A percentile compares a stretch with the other conserved stretches of the same genome.
These are phyloP conservation scores for Ceratobasidium sp. DNA, from an alignment of 1,284 basidiomycete genomes.

Conservation along the genomic window DNA sequence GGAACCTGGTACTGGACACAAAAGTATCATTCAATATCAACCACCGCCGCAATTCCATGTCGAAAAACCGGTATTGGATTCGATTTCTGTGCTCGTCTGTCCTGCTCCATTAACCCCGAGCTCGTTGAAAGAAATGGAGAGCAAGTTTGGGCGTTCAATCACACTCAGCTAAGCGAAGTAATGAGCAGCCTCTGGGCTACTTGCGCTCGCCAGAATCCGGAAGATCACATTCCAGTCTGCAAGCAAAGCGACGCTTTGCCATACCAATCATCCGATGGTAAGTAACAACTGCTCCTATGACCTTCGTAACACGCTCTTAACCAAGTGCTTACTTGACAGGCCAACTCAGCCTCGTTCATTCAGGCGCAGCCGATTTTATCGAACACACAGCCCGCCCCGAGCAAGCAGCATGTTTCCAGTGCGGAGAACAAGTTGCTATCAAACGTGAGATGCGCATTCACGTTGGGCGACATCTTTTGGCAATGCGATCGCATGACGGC, in stretches of 20 bases:
- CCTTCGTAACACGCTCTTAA: not conserved
- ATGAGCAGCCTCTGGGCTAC: slow-evolving; percentile 7
- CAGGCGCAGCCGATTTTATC: not conserved
- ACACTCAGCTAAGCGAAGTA: not conserved
- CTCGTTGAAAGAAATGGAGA: slow-evolving; percentile 1
- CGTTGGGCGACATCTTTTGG: not conserved
- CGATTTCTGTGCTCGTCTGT: not conserved
- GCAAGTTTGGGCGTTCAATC: not conserved
- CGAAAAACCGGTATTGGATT: not conserved
- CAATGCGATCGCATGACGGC: no score
- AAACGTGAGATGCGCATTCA: not conserved
- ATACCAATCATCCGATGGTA: not conserved
- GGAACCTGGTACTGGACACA: slow-evolving; percentile 35
- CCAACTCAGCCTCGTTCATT: not conserved
- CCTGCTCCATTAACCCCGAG: not conserved
- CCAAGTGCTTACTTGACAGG: not conserved
- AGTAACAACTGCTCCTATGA: not conserved
- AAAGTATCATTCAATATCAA: not conserved
- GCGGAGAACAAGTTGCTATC: not conserved
- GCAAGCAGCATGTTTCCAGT: not conserved
- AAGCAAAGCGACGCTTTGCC: not conserved
- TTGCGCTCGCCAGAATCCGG: not conserved
- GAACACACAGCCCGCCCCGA: not conserved
- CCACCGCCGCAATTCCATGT: not conserved
- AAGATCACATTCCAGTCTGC: not conserved